These are phyloP conservation scores for Annona cherimola DNA, from an alignment of 164 flowering plant genomes.

Conservation along the genomic window DNA sequence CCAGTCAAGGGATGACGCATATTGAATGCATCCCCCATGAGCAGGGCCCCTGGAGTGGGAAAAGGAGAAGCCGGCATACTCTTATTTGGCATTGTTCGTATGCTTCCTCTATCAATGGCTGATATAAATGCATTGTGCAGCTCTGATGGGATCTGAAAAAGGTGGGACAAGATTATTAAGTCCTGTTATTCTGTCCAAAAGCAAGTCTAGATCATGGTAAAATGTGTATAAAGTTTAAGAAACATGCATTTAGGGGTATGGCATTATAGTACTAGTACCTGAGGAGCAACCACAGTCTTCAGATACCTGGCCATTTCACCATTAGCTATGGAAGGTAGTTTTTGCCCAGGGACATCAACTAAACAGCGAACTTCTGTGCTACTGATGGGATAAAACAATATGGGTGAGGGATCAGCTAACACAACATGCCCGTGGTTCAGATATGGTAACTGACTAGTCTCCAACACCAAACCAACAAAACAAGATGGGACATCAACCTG, in stretches of 20 bases:
- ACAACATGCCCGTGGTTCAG: conserved; percentile 91
- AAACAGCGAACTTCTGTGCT: conserved; percentile 84
- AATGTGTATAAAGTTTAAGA: neutral
- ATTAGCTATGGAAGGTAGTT: conserved; percentile 79
- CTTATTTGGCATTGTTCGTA: conserved; percentile 89
- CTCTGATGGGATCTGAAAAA: conserved; percentile 56
- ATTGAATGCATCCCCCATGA: conserved; percentile 95
- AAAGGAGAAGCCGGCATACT: conserved; percentile 98
- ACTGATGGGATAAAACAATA: conserved; percentile 86
- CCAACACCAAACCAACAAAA: conserved; percentile 83
- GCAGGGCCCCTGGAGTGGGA: conserved; percentile 84
- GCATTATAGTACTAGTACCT: conserved; percentile 37
- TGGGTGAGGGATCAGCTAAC: conserved; percentile 83
- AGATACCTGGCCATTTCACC: conserved; percentile 87
- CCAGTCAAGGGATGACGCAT: conserved; percentile 96
- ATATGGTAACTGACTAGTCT: conserved; percentile 77
- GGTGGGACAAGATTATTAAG: too few relatives aligned
- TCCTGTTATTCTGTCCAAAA: neutral
- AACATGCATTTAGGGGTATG: neutral
- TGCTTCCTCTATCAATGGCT: conserved; percentile 73
- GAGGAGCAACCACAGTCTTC: conserved; percentile 85
- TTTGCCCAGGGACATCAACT: conserved; percentile 94
- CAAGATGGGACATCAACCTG: conserved; percentile 91
- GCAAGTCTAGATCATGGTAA: neutral
- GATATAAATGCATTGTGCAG: conserved; percentile 59